Evolutionary conservation across 2,329 filamentous ascomycete genomes (phyloP).

Genomic region (Penicillium sp.): DNA sequence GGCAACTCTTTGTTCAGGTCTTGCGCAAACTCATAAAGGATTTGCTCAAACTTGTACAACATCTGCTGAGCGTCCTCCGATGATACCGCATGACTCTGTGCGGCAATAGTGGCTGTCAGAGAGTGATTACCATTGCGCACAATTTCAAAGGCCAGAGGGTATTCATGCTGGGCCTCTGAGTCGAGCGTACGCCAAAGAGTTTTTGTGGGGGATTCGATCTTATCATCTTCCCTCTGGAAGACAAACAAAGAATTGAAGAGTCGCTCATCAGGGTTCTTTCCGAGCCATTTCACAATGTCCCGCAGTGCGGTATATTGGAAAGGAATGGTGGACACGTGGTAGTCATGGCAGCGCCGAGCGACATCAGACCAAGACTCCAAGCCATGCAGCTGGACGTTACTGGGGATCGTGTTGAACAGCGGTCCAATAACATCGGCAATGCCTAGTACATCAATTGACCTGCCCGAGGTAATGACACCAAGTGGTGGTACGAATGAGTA

Average conservation of each 20-base stretch:
- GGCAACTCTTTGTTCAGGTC: constrained; percentile 29
- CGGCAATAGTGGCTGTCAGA: constrained; percentile 61
- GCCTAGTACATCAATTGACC: constrained; percentile 64
- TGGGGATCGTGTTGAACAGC: constrained; percentile 86
- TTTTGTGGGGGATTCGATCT: constrained; percentile 25
- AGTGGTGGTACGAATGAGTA: constrained; percentile 55
- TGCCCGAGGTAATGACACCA: constrained; percentile 76
- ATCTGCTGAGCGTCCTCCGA: constrained; percentile 39
- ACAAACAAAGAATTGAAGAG: constrained; percentile 82
- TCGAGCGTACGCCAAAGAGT: constrained; percentile 58
- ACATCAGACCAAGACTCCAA: constrained; percentile 60
- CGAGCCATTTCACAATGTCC: constrained; percentile 77
- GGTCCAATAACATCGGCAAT: constrained; percentile 73
- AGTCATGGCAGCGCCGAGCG: constrained; percentile 65
- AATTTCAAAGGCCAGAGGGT: constrained; percentile 75
- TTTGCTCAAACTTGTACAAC: constrained; percentile 45
- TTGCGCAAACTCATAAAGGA: constrained; percentile 38
- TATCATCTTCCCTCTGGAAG: constrained; percentile 61
- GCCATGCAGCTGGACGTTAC: constrained; percentile 51
- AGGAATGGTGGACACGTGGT: constrained; percentile 65
- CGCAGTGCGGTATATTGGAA: constrained; percentile 79
- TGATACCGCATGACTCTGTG: constrained; percentile 51
- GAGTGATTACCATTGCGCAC: constrained; percentile 52
- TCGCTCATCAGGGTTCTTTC: constrained; percentile 52
- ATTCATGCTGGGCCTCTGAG: constrained; percentile 58